Evolutionary conservation across 2,329 filamentous ascomycete species (phyloP).

Genomic region (Xylaria sp.): DNA sequence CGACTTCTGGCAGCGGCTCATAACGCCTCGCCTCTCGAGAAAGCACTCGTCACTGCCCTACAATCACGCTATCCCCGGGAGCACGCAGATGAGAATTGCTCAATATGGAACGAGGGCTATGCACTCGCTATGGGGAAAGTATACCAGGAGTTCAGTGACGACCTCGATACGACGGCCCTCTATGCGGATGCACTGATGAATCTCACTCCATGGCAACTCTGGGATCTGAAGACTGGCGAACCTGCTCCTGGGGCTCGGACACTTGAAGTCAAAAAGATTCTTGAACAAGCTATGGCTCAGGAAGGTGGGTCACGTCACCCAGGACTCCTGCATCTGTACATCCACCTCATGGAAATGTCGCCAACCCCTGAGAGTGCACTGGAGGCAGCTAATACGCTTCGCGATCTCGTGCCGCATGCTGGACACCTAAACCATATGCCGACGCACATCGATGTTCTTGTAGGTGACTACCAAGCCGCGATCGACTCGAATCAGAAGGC

Average conservation of each 20-base stretch:
- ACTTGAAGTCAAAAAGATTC: conserved; percentile 65
- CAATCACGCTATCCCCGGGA: conserved; percentile 68
- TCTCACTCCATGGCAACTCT: conserved; percentile 71
- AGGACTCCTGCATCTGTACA: conserved; percentile 78
- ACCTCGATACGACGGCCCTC: conserved; percentile 71
- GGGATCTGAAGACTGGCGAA: conserved; percentile 68
- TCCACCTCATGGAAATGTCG: conserved; percentile 84
- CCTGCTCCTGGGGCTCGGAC: conserved; percentile 66
- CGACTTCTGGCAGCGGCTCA: conserved; percentile 47
- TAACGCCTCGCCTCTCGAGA: conserved; percentile 62
- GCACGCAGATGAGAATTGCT: conserved; percentile 59
- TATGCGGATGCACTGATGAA: conserved; percentile 75
- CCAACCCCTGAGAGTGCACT: conserved; percentile 70
- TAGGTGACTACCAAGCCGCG: conserved; percentile 75
- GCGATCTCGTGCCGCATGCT: conserved; percentile 72
- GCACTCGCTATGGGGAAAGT: conserved; percentile 69
- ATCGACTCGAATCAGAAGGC: conserved; percentile 74
- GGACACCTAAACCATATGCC: conserved; percentile 83
- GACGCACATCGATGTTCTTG: conserved; percentile 77
- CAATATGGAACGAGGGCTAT: conserved; percentile 67
- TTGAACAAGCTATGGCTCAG: conserved; percentile 67
- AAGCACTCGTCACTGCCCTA: conserved; percentile 71
- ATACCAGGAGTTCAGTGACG: conserved; percentile 62
- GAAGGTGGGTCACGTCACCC: conserved; percentile 67
- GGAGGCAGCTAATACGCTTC: conserved; percentile 68